A percentile compares a stretch with the other conserved stretches of the same genome.
These are phyloP conservation scores for Alternaria consortialis DNA, from an alignment of 2,329 filamentous ascomycete genomes.

Conservation along the genomic window DNA sequence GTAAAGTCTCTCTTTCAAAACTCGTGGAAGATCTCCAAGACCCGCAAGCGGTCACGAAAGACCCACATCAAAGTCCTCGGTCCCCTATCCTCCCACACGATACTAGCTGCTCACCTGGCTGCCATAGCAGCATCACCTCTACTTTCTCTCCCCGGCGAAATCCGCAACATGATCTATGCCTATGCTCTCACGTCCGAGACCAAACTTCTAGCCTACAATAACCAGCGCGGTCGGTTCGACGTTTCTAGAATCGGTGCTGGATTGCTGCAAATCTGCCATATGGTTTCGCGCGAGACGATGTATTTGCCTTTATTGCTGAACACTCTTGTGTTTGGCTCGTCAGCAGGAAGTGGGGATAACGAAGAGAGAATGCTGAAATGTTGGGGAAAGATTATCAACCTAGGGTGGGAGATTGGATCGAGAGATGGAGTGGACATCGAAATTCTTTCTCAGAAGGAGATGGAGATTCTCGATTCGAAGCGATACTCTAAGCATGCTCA, in stretches of 20 bases:
- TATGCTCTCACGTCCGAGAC: slow-evolving; percentile 18
- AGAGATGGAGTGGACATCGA: not conserved
- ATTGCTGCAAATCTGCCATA: slow-evolving; percentile 24
- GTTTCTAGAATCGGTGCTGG: slow-evolving; percentile 21
- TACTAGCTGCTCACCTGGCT: not conserved
- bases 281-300: slow-evolving; percentile 20
- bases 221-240: slow-evolving; percentile 17
- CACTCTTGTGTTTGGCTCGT: slow-evolving; percentile 12
- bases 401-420: not conserved
- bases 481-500: not conserved
- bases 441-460: not conserved
- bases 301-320: slow-evolving; percentile 21
- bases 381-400: not conserved
- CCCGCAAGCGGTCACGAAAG: slow-evolving; percentile 2
- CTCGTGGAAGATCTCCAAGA: not conserved
- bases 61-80: slow-evolving; percentile 9
- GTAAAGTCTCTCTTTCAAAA: not conserved
- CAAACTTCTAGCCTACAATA: slow-evolving; percentile 10
- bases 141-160: slow-evolving; percentile 23
- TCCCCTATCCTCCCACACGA: not conserved
- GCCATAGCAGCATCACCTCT: slow-evolving; percentile 10
- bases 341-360: not conserved
- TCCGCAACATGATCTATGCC: slow-evolving; percentile 22
- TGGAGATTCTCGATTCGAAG: not conserved
- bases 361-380: not conserved